Evolutionary conservation across 164 flowering plant species (phyloP).

Genomic region (Houttuynia cordata): DNA sequence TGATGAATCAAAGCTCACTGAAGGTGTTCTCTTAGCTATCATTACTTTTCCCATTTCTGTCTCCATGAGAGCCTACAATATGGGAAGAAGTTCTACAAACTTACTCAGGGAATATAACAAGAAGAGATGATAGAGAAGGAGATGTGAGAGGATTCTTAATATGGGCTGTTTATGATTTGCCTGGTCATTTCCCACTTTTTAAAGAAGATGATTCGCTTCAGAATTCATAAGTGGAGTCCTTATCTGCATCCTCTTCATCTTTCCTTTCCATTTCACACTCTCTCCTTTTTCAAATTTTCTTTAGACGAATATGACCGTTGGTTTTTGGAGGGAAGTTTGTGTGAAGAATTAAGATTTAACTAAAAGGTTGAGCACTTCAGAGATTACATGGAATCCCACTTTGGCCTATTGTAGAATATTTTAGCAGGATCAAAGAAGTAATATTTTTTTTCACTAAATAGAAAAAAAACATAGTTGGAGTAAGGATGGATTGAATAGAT

Average conservation of each 20-base stretch:
- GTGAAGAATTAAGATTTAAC: neutral
- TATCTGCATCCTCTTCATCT: conserved; percentile 1
- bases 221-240: conserved; percentile 19
- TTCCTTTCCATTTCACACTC: neutral
- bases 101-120: conserved; percentile 2
- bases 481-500: too few species aligned
- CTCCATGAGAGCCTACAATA: neutral
- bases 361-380: too few species aligned
- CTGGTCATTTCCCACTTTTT: conserved; percentile 42
- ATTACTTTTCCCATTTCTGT: neutral
- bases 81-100: neutral
- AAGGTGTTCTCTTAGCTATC: conserved; percentile 8
- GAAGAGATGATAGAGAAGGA: conserved; percentile 4
- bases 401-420: neutral
- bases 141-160: conserved; percentile 1
- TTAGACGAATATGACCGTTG: neutral
- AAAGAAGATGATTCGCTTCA: conserved; percentile 9
- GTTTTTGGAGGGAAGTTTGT: neutral
- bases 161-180: conserved; percentile 12
- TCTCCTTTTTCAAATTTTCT: neutral
- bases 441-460: too few species aligned
- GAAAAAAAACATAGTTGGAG: too few species aligned
- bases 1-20: conserved; percentile 21
- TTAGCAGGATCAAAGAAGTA: neutral
- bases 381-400: neutral